Evolutionary conservation across 768 basidiomycete species (phyloP), one percentile per base, ranked within the genome.

Genomic region (Bullera alba): DNA sequence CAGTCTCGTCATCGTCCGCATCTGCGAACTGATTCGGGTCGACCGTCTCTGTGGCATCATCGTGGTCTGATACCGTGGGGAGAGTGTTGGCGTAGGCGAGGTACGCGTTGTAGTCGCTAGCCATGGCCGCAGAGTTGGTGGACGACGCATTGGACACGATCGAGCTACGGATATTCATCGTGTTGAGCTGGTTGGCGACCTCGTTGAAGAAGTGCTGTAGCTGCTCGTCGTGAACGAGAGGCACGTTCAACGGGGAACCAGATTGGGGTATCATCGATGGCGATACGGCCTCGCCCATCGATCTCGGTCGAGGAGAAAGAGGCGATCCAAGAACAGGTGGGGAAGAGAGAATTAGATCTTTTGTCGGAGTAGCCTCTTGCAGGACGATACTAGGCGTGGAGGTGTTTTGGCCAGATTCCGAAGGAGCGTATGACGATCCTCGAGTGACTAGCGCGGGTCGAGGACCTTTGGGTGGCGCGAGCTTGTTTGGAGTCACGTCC

Each of bases 141-240:
- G 49, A 46, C 8, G 69, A 62, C 12, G 69, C 68, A 12, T 56
- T 58, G 8, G 67, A 66, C 8, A 64, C 67, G 43, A 69, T 58
- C 1, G 74, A 73, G 8, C 79, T 77, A 43, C 79, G 78, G 32
- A 78, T 76, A 62, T 85, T 82, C 75, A 89, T 81, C 37, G 79
- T 78, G 60, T 83, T 82, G 49, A 91, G 79, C 66, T 87, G 86
- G 41, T 84, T 80, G 6, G 83, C 85, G 39, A 91, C 83, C 69
- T 92, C 86, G 48, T 85, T 78, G 72, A 91, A 87, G 75, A 92
- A 92, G 39, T 80, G 74, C 58, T 89, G 86, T 61, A 93, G 81
- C 38, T 80, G 82, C 46, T 80, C 80, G 61, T 90, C 84, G 58
- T 84, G 78, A 25, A 85, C 75, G 49, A 84, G 79, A 0, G 87